Evolutionary conservation across 352 stramenopile genomes (phyloP).

Genomic region (Globisporangium orthogonon): DNA sequence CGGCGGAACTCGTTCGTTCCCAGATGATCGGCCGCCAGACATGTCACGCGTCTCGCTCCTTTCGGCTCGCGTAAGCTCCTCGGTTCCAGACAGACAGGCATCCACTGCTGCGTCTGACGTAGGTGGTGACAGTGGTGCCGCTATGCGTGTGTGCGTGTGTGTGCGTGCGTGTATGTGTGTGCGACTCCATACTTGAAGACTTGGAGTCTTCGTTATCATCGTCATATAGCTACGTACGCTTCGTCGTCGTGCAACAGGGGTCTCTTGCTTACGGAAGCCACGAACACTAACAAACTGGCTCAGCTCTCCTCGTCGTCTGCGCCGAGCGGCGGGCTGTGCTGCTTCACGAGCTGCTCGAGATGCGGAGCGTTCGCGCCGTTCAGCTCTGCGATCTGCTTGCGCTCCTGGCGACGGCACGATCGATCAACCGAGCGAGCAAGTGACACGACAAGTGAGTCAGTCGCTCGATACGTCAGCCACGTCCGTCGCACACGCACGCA

Average conservation of each 20-base stretch:
- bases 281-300: not conserved
- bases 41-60: not conserved
- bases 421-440: not conserved
- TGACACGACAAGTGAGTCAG: not conserved
- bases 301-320: slow-evolving; percentile 50
- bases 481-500: not conserved
- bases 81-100: not conserved
- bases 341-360: slow-evolving; percentile 54
- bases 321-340: slow-evolving; percentile 43
- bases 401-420: slow-evolving; percentile 25
- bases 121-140: no score
- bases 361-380: slow-evolving; percentile 52
- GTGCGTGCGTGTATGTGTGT: not conserved
- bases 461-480: not conserved
- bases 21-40: not conserved
- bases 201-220: not conserved
- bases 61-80: no score
- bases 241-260: no score
- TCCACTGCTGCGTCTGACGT: not conserved
- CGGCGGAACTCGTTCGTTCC: not conserved
- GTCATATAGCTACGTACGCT: not conserved
- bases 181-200: not conserved
- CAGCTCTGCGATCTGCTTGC: slow-evolving; percentile 53
- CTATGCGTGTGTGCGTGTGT: not conserved
- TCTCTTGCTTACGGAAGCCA: no score